phyloP scores from a whole-genome alignment of 2,329 filamentous ascomycete species.

The Sclerotinia sclerotiorum region DNA sequence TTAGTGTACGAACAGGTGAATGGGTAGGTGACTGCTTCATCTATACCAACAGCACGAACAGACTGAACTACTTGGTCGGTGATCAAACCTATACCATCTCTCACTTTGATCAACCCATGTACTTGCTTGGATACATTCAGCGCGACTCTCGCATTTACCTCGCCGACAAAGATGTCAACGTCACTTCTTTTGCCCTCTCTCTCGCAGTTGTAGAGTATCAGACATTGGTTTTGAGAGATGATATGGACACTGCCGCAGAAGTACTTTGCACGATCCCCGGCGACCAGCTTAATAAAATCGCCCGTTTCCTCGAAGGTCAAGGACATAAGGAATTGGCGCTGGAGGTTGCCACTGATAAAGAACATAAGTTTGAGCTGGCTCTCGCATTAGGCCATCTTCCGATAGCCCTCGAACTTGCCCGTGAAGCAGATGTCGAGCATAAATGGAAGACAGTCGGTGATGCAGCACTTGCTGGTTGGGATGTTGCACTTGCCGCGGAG shows the following conservation, averaged over 20 bases:
- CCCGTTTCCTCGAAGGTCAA: conserved; percentile 94
- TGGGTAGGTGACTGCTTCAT: conserved; percentile 99
- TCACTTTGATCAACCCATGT: conserved; percentile 94
- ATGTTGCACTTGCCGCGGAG: conserved; percentile 83
- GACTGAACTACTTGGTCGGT: conserved; percentile 94
- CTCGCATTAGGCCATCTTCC: conserved; percentile 79
- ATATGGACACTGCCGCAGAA: conserved; percentile 88
- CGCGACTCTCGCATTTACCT: conserved; percentile 94
- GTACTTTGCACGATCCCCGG: conserved; percentile 79
- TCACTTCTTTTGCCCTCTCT: conserved; percentile 87
- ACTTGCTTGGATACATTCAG: conserved; percentile 91
- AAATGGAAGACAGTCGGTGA: conserved; percentile 99
- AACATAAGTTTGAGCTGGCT: conserved; percentile 95
- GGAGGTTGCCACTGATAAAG: conserved; percentile 88
- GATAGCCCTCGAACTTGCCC: conserved; percentile 81
- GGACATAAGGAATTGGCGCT: conserved; percentile 95
- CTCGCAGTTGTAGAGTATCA: conserved; percentile 95
- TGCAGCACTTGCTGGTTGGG: conserved; percentile 81
- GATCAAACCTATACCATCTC: conserved; percentile 98
- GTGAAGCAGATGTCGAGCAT: conserved; percentile 83
- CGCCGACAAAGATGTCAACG: conserved; percentile 89
- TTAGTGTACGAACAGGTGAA: conserved; percentile 83
- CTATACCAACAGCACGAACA: conserved; percentile 96
- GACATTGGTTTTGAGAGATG: conserved; percentile 87
- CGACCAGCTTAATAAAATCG: conserved; percentile 98